phyloP scores from a whole-genome alignment of 768 basidiomycete genomes.

The Hypholoma fasciculare region DNA sequence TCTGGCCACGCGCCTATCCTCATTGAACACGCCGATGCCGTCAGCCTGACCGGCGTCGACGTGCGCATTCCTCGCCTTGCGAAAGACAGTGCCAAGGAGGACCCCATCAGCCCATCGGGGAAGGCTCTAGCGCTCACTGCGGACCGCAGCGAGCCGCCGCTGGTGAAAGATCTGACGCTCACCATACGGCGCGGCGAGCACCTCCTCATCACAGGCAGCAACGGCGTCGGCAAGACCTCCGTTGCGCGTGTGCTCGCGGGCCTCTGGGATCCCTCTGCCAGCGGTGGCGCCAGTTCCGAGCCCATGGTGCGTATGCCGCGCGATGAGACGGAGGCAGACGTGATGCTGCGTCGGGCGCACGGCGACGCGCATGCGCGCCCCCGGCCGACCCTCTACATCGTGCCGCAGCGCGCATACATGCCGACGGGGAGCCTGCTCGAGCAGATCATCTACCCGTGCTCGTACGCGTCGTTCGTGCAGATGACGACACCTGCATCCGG shows the following conservation, averaged over 20 bases:
- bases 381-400: constrained; percentile 68
- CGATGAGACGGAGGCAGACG: constrained; percentile 22
- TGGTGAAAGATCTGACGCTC: constrained; percentile 73
- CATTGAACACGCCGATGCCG: constrained; percentile 38
- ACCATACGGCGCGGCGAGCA: constrained; percentile 74
- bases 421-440: constrained; percentile 84
- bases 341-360: constrained; percentile 8
- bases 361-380: constrained; percentile 29
- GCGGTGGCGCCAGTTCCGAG: constrained; percentile 2
- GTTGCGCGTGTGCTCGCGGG: constrained; percentile 88
- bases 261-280: constrained; percentile 72
- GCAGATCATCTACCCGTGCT: constrained; percentile 93
- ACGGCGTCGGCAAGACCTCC: constrained; percentile 90
- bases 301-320: constrained; percentile 21
- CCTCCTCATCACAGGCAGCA: constrained; percentile 90
- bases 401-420: constrained; percentile 95
- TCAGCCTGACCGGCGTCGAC: constrained; percentile 69
- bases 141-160: constrained; percentile 34
- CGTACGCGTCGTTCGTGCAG: constrained; percentile 65
- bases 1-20: constrained; percentile 41
- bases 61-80: constrained; percentile 55
- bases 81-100: constrained; percentile 7
- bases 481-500: constrained; percentile 7
- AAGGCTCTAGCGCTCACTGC: background rate
- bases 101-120: background rate